phyloP scores from a whole-genome alignment of 305 asterid genomes.

The Fraxinus sp. region DNA sequence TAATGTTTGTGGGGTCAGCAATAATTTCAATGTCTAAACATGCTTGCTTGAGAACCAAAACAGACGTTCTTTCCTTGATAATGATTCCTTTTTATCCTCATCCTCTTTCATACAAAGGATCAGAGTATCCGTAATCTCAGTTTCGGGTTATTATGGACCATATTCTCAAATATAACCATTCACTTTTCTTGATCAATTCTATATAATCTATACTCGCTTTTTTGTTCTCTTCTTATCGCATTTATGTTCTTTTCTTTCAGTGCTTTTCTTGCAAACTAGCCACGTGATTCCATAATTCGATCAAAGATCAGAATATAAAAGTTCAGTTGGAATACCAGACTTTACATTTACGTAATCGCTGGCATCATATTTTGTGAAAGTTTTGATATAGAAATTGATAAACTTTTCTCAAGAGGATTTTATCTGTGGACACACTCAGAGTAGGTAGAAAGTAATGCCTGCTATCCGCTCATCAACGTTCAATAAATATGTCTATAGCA shows the following conservation, averaged over 20 bases:
- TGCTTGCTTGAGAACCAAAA: not conserved
- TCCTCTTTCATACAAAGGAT: not conserved
- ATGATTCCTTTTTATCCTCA: not conserved
- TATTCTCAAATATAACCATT: not conserved
- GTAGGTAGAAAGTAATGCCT: slow-evolving; percentile 1
- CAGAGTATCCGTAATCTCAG: not conserved
- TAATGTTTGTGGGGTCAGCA: not conserved
- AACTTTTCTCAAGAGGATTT: not conserved
- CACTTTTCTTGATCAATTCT: not conserved
- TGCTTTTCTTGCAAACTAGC: not conserved
- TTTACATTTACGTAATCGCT: not conserved
- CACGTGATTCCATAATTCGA: not conserved
- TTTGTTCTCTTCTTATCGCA: not conserved
- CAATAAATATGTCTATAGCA: not conserved
- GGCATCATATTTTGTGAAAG: not conserved
- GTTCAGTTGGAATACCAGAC: not conserved
- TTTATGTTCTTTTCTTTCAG: not conserved
- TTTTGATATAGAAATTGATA: not conserved
- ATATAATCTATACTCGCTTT: not conserved
- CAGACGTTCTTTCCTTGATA: not conserved
- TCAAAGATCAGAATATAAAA: not conserved
- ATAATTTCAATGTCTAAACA: not conserved
- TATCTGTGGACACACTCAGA: not conserved
- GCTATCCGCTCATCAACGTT: not conserved
- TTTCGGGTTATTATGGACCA: not conserved